phyloP scores from a whole-genome alignment of 306 rosid species.

The Prunus mira region DNA sequence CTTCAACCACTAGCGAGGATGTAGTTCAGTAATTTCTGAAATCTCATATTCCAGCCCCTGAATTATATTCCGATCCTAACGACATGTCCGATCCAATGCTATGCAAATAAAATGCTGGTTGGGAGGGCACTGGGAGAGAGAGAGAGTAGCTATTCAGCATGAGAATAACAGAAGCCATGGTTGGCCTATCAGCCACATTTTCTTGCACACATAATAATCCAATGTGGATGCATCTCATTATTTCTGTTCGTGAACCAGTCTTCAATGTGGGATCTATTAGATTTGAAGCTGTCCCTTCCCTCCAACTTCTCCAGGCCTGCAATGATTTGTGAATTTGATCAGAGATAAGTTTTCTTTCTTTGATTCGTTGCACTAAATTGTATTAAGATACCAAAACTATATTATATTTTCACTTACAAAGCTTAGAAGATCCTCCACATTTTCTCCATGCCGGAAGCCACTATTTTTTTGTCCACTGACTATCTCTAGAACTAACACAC shows the following conservation, averaged over 20 bases:
- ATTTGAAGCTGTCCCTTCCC: neutral
- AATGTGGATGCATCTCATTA: constrained; percentile 7
- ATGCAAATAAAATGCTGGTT: neutral
- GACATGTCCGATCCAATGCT: neutral
- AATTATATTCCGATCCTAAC: neutral
- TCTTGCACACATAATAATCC: constrained; percentile 2
- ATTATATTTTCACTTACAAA: neutral
- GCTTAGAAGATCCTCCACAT: neutral
- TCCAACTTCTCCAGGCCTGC: constrained; percentile 8
- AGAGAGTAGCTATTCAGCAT: neutral
- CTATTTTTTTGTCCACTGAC: neutral
- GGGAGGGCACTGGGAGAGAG: constrained; percentile 1
- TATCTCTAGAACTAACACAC: neutral
- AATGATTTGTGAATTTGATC: neutral
- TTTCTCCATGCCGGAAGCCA: neutral
- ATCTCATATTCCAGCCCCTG: neutral
- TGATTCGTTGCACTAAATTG: neutral
- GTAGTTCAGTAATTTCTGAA: too few species aligned
- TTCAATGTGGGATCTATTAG: neutral
- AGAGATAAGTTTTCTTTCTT: neutral
- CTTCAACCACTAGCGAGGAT: neutral
- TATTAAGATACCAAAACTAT: neutral
- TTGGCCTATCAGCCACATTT: neutral
- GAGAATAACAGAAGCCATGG: neutral
- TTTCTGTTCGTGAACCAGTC: neutral